Conservation (phyloP, 2,329 filamentous ascomycete genomes). For the Fusarium nodosum region DNA sequence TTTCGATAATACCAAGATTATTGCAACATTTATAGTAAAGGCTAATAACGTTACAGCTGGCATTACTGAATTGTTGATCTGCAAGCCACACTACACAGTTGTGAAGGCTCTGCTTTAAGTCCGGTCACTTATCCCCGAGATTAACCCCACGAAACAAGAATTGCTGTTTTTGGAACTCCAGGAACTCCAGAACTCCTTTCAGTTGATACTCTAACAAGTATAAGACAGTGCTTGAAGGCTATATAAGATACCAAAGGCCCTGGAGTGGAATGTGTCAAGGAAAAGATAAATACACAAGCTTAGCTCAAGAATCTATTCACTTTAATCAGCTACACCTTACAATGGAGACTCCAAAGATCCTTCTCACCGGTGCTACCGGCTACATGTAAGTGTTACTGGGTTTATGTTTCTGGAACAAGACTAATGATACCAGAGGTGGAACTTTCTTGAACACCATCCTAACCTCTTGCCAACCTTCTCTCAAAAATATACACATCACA, state of each 20-base stretch:
- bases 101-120: constrained; percentile 3
- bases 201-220: no score
- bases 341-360: constrained; percentile 7
- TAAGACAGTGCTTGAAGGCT: rapidly evolving
- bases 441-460: constrained; percentile 10
- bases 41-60: background rate
- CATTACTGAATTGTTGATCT: background rate
- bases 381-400: background rate
- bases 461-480: background rate
- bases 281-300: background rate
- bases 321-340: background rate
- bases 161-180: background rate
- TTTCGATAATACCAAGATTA: background rate
- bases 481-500: background rate
- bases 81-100: background rate
- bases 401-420: rapidly evolving
- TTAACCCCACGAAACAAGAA: background rate
- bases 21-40: background rate
- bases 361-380: constrained; percentile 20
- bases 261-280: rapidly evolving
- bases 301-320: no score
- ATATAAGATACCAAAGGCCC: background rate
- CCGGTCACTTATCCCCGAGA: constrained; percentile 10
- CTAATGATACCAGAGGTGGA: constrained; percentile 10
- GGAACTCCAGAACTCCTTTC: constrained; percentile 5